These are phyloP conservation scores for Aphanomyces astaci DNA, from an alignment of 352 stramenopile genomes.

Conservation along the genomic window DNA sequence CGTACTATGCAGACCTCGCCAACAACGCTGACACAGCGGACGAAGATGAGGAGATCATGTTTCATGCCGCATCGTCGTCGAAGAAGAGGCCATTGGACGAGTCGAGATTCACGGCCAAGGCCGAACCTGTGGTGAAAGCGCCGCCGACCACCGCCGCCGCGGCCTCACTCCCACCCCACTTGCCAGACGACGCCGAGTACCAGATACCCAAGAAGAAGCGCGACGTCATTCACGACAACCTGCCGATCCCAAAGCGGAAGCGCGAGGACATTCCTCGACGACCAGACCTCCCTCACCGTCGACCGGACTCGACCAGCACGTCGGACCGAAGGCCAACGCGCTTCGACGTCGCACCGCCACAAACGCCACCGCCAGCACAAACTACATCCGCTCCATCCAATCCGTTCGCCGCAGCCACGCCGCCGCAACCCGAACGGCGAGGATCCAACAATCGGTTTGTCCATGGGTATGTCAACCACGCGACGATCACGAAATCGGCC, in stretches of 20 bases:
- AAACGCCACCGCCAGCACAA: too few species aligned
- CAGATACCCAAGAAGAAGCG: conserved; percentile 14
- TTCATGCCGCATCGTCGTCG: not conserved
- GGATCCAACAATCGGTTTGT: not conserved
- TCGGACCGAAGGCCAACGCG: not conserved
- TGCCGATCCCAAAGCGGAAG: conserved; percentile 4
- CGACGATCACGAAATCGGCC: not conserved
- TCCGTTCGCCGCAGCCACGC: not conserved
- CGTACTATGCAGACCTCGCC: not conserved
- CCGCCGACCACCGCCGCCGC: not conserved
- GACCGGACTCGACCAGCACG: not conserved
- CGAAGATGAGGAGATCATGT: not conserved
- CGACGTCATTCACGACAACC: not conserved
- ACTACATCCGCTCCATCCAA: not conserved
- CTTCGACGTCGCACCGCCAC: too few species aligned
- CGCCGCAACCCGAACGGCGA: not conserved
- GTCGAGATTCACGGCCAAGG: not conserved
- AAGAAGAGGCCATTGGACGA: conserved; percentile 6
- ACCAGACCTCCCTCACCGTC: not conserved
- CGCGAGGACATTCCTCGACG: not conserved
- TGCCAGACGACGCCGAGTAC: not conserved
- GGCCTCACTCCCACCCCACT: not conserved
- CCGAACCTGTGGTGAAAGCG: not conserved
- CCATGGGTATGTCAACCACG: not conserved
- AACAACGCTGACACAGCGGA: not conserved